Evolutionary conservation across 208 protist genomes (phyloP).

Genomic region (Kentomonas sorsogonicus): DNA sequence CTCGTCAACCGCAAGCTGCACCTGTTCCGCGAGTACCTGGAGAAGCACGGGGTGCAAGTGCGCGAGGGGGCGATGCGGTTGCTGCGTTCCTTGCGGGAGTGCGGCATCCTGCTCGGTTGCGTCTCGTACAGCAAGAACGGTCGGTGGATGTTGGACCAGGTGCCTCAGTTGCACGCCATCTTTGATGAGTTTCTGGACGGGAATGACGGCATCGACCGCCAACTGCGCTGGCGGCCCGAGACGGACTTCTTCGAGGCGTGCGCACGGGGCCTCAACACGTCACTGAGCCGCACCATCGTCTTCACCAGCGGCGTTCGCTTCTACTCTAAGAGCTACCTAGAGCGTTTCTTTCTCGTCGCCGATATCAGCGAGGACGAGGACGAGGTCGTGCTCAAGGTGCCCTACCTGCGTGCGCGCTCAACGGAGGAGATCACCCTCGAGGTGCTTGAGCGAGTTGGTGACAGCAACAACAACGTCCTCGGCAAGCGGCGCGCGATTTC

Average conservation of each 20-base stretch:
- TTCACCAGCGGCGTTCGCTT: slow-evolving; percentile 75
- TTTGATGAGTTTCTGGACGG: slow-evolving; percentile 77
- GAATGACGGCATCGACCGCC: slow-evolving; percentile 47
- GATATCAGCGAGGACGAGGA: slow-evolving; percentile 56
- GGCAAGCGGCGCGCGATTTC: no score
- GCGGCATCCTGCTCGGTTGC: slow-evolving; percentile 75
- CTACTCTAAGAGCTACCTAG: slow-evolving; percentile 68
- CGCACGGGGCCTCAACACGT: slow-evolving; percentile 56
- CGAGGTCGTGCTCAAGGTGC: slow-evolving; percentile 30
- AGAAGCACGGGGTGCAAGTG: slow-evolving; percentile 35
- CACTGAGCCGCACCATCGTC: slow-evolving; percentile 56
- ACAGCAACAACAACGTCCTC: no score
- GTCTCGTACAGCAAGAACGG: slow-evolving; percentile 83
- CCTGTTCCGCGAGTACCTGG: slow-evolving; percentile 54
- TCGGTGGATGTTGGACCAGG: slow-evolving; percentile 61
- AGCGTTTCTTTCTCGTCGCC: slow-evolving; percentile 74
- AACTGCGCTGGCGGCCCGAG: slow-evolving; percentile 70
- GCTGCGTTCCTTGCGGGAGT: slow-evolving; percentile 60
- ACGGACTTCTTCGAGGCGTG: slow-evolving; percentile 83
- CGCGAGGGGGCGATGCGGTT: slow-evolving; percentile 57
- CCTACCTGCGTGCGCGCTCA: slow-evolving; percentile 24
- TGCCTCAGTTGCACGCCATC: slow-evolving; percentile 41
- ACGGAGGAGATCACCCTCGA: slow-evolving; percentile 55
- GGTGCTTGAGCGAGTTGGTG: no score
- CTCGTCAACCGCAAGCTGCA: slow-evolving; percentile 65